Evolutionary conservation across 23 red algal species (phyloP), one percentile per base, ranked within the genome.

Genomic region (Agarophyton chilense): DNA sequence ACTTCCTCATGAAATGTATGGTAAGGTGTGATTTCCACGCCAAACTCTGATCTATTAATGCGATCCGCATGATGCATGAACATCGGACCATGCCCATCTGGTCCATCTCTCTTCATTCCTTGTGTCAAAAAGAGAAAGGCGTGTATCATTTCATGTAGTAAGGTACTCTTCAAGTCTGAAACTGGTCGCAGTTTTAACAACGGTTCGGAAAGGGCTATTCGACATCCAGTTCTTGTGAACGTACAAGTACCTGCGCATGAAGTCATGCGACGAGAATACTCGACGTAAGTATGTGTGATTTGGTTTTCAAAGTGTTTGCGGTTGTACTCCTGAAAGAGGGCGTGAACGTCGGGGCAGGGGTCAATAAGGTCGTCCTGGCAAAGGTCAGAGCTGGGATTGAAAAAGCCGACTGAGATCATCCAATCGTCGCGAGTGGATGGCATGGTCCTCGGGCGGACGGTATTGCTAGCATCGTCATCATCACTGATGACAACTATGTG

Each of bases 141-240:
- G n/a, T 94, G 92, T 63, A 94, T 94, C 85, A 88, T 90, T 80
- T 94, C 92, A 73, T 94, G 92, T 55, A 94, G 51, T 8, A 94
- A 51, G 33, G 92, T 94, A 45, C 79, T 86, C 33, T 80, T 60
- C 38, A 87, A 65, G 77, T 94, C 92, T 4, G 79, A 84, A 14
- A 64, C 25, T 10, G 92, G 82, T 70, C 92, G 26, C 31, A 81
- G 53, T 44, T 77, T 87, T 10, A 94, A 25, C 21, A 94, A 47
- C 31, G 92, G 92, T 31, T 94, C 77, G 1, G 77, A 84, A 32
- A 94, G 77, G 19, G 79, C 87, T 29, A 94, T 94, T 62, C 92
- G 82, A 55, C 92, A 94, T 39, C 79, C 87, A 55, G 42, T 49
- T 26, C 78, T 44, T 35, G 52, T 46, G 57, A 84, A 94, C 14